These are phyloP conservation scores for Kockiozyma suomiensis DNA, from an alignment of 805 yeast species.

Conservation along the genomic window DNA sequence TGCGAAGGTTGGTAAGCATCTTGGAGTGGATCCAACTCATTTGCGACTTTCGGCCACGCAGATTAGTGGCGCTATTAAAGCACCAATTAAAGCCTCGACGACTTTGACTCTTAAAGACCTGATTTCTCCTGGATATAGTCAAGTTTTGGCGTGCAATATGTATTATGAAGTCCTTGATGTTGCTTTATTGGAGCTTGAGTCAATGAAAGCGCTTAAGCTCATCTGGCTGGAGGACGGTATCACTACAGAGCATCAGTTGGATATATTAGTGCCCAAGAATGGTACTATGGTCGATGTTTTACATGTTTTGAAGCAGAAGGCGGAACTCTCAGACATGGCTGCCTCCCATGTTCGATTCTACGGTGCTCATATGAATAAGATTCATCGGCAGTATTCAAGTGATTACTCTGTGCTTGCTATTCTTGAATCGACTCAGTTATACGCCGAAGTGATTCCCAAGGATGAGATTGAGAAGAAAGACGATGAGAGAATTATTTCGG, in stretches of 20 bases:
- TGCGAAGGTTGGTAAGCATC: constrained; percentile 55
- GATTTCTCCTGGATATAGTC: constrained; percentile 24
- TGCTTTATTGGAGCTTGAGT: constrained; percentile 75
- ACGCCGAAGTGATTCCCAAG: constrained; percentile 44
- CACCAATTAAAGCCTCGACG: constrained; percentile 41
- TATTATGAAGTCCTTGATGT: constrained; percentile 79
- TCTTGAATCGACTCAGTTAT: constrained; percentile 49
- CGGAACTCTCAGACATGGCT: constrained; percentile 53
- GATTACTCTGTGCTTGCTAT: constrained; percentile 30
- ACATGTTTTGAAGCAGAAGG: constrained; percentile 57
- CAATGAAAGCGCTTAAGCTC: constrained; percentile 64
- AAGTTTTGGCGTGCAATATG: constrained; percentile 41
- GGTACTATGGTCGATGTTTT: constrained; percentile 60
- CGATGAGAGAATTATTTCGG: constrained; percentile 53
- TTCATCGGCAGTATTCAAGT: constrained; percentile 18
- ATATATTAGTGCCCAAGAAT: constrained; percentile 66
- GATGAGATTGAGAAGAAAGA: constrained; percentile 38
- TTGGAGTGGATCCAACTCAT: constrained; percentile 59
- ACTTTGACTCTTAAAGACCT: constrained; percentile 46
- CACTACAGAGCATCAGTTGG: constrained; percentile 67
- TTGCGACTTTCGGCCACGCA: constrained; percentile 68
- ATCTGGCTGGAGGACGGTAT: constrained; percentile 75
- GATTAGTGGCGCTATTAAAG: constrained; percentile 52
- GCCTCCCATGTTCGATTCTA: constrained; percentile 21
- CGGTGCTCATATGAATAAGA: constrained; percentile 31